Base-by-base conservation (phyloP, 1,139 yeast species). In the Keqinozyma sinolaborantium region DNA sequence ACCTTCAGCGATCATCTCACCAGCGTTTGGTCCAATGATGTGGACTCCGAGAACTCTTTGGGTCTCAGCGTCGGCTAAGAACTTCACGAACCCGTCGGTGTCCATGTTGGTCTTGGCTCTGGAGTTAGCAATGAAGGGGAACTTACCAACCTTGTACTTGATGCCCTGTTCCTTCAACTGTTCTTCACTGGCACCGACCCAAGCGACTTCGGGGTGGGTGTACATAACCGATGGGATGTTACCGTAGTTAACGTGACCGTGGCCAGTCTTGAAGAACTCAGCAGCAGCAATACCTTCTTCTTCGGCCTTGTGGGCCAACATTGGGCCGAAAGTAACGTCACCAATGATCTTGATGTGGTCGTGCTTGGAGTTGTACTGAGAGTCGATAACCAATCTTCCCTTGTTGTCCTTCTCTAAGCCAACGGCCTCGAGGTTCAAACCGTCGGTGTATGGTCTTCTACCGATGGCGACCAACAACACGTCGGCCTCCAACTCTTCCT, bases 261-360 rank as follows among this genome's bases (percentile, higher is more conserved):
- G 86, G 44, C 98, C 98, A 48, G 66, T 66, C 73, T 87, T 86
- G 61, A 94, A 80, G 73, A 78, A 85, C 70, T 94, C 99, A 42
- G 78, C 97, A 43, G 96, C 98, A 38, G 98, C 99, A 52, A 94
- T 83, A 65, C 97, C 99, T 74, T 94, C 99, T 64, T 94, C 99
- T 73, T 94, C 99, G 41, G 99, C 99, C 76, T 94, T 94, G 77
- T 94, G 99, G 43, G 99, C 99, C 69, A 94, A 79, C 99, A 94
- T 94, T 51, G 96, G 94, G 51, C 98, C 98, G 51, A 86, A 92
- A 29, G 98, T 94, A 39, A 83, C 97, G 59, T 94, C 99, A 62
- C 99, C 99, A 64, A 92, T 87, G 51, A 88, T 95, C 64, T 95
- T 86, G 57, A 94, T 90, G 68, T 94, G 95, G 40, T 88, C 83